phyloP scores from a whole-genome alignment of 345 rosid genomes.

The Toxicodendron radicans region DNA sequence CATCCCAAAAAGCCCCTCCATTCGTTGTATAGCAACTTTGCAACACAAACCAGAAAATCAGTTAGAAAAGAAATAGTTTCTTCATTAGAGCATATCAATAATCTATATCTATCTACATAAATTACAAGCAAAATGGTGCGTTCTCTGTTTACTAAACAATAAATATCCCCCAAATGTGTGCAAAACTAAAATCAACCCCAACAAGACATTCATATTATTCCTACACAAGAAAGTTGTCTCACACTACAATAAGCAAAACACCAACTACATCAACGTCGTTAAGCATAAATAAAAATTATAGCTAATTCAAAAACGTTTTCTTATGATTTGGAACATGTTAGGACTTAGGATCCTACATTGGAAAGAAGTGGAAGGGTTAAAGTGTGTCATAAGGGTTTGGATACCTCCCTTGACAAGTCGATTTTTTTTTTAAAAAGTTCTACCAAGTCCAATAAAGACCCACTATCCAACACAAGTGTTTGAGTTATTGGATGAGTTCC shows the following conservation, averaged over 20 bases:
- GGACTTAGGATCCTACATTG: no score
- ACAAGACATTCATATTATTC: background rate
- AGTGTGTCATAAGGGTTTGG: no score
- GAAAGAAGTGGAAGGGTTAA: no score
- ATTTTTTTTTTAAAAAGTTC: no score
- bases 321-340: no score
- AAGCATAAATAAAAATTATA: background rate
- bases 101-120: background rate
- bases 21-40: conserved; percentile 79
- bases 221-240: background rate
- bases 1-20: conserved; percentile 83
- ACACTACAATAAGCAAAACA: background rate
- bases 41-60: background rate
- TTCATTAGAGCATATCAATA: background rate
- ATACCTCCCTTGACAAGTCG: no score
- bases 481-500: no score
- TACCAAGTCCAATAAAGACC: no score
- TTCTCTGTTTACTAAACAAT: no score
- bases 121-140: background rate
- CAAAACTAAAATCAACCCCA: no score
- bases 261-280: background rate
- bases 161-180: no score
- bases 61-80: background rate
- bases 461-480: no score
- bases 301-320: background rate